Conservation (phyloP, 805 yeast species). For the Dipodascus geniculatus region DNA sequence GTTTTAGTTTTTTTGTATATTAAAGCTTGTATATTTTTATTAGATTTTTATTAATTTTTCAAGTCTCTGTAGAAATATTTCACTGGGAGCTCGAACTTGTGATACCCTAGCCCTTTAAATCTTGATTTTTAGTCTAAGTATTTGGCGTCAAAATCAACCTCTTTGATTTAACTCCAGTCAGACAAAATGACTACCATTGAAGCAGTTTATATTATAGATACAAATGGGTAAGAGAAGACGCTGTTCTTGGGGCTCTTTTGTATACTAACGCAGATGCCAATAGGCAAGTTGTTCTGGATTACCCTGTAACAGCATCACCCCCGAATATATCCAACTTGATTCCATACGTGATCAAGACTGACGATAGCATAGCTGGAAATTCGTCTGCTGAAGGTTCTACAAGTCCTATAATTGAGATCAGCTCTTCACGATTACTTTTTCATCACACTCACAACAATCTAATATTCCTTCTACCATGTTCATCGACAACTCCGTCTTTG, state of each 20-base stretch:
- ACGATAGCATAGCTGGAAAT: slow-evolving; percentile 12
- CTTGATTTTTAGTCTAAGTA: neutral
- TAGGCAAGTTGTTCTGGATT: slow-evolving; percentile 29
- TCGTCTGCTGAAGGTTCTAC: neutral
- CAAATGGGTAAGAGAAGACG: slow-evolving; percentile 25
- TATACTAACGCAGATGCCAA: neutral
- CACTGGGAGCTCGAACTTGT: neutral
- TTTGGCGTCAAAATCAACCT: neutral
- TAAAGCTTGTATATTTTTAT: neutral
- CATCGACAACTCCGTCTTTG: slow-evolving; percentile 33
- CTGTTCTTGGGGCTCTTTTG: neutral
- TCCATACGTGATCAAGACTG: slow-evolving; percentile 10
- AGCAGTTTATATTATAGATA: slow-evolving; percentile 31
- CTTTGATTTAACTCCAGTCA: neutral
- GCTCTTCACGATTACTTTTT: slow-evolving; percentile 21
- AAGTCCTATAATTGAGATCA: slow-evolving; percentile 14
- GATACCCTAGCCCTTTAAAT: neutral
- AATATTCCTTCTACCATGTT: slow-evolving; percentile 21
- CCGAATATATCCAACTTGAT: slow-evolving; percentile 24
- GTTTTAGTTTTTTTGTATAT: no score
- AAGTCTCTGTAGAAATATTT: neutral
- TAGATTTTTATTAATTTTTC: neutral
- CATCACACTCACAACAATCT: slow-evolving; percentile 18
- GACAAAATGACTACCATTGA: slow-evolving; percentile 25
- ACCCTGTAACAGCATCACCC: slow-evolving; percentile 25